Conservation (phyloP, 768 basidiomycete genomes). For the Phallus indusiatus region DNA sequence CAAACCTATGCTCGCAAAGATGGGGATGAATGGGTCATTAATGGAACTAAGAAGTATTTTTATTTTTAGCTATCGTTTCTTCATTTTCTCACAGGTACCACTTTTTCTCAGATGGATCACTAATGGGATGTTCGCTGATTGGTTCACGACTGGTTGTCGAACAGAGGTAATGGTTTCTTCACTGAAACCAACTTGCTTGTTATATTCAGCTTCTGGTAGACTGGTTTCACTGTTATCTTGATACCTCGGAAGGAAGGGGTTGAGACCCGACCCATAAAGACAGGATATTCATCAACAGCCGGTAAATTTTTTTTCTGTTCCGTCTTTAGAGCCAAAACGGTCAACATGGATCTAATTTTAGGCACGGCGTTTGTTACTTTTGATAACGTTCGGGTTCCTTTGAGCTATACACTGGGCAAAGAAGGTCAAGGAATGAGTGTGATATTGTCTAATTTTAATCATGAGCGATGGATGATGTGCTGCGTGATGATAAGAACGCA, state of each 20-base stretch:
- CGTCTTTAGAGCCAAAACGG: slow-evolving; percentile 35
- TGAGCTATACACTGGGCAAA: slow-evolving; percentile 79
- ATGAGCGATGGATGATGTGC: slow-evolving; percentile 84
- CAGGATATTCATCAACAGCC: slow-evolving; percentile 83
- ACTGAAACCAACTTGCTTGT: background rate
- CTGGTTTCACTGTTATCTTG: slow-evolving; percentile 67
- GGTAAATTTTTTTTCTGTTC: slow-evolving; percentile 86
- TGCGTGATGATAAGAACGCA: slow-evolving; percentile 65
- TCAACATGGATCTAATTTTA: background rate
- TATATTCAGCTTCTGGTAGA: slow-evolving; percentile 25
- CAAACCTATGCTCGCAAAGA: slow-evolving; percentile 82
- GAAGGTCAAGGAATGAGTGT: slow-evolving; percentile 75
- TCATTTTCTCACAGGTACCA: background rate
- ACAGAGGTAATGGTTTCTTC: slow-evolving; percentile 40
- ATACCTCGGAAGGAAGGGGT: slow-evolving; percentile 64
- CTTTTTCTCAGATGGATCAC: slow-evolving; percentile 64
- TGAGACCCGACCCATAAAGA: slow-evolving; percentile 84
- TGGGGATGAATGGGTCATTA: slow-evolving; percentile 80
- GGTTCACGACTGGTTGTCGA: slow-evolving; percentile 71
- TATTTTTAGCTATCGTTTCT: background rate
- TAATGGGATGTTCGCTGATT: slow-evolving; percentile 78
- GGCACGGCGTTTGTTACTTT: slow-evolving; percentile 20
- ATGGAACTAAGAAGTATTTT: slow-evolving; percentile 81
- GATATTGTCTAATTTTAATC: slow-evolving; percentile 81
- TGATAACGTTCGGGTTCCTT: slow-evolving; percentile 58